Percentiles rank a stretch among this genome's conserved stretches.
phyloP scores from a whole-genome alignment of 441 rosid genomes.

The Gossypium armourianum region DNA sequence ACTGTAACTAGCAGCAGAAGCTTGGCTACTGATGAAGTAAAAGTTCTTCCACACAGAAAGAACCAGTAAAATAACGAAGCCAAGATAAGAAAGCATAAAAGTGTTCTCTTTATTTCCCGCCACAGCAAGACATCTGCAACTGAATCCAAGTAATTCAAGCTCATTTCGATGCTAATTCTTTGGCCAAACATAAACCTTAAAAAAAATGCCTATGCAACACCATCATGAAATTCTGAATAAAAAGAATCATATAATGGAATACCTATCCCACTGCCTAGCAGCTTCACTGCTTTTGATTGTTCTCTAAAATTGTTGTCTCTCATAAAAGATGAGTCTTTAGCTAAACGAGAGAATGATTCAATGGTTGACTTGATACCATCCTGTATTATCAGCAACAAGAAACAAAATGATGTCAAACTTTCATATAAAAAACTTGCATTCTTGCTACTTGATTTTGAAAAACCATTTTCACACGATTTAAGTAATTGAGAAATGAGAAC shows the following conservation, averaged over 20 bases:
- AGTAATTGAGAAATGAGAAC: neutral
- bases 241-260: constrained; percentile 11
- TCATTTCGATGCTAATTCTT: neutral
- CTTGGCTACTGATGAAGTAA: constrained; percentile 56
- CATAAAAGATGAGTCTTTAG: constrained; percentile 31
- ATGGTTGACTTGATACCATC: constrained; percentile 62
- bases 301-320: constrained; percentile 25
- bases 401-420: constrained; percentile 5
- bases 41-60: constrained; percentile 58
- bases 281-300: constrained; percentile 55
- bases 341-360: constrained; percentile 51
- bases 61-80: constrained; percentile 60
- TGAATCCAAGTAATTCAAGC: constrained; percentile 33
- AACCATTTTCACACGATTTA: constrained; percentile 7
- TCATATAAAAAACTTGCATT: constrained; percentile 3
- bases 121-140: constrained; percentile 83
- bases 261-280: constrained; percentile 86
- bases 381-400: constrained; percentile 37
- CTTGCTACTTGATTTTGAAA: neutral
- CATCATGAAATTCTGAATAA: constrained; percentile 3
- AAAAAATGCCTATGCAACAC: constrained; percentile 3
- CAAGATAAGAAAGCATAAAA: constrained; percentile 41
- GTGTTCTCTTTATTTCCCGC: constrained; percentile 81
- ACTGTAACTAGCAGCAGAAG: constrained; percentile 45
- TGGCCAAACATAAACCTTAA: constrained; percentile 14